A percentile compares a stretch with the other conserved stretches of the same genome.
These are phyloP conservation scores for Celoporthe dispersa DNA, from an alignment of 2,329 filamentous ascomycete species.

Conservation along the genomic window DNA sequence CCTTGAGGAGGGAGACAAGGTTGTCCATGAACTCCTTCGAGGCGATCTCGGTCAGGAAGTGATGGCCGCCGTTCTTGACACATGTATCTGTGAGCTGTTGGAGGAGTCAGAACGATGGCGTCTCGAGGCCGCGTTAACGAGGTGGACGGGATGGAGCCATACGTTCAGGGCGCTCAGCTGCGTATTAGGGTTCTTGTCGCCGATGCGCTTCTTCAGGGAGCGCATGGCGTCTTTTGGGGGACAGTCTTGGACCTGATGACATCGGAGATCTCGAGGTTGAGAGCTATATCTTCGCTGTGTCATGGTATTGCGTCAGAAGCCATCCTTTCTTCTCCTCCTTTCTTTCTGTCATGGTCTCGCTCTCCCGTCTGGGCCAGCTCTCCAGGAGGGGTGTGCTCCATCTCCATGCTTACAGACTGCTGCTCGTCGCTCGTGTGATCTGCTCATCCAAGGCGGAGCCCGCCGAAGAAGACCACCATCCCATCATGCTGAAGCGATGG, in stretches of 20 bases:
- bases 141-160: constrained; percentile 36
- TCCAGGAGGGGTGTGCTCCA: constrained; percentile 10
- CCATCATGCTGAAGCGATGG: constrained; percentile 66
- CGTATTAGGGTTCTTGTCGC: constrained; percentile 96
- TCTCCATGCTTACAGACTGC: constrained; percentile 74
- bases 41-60: constrained; percentile 94
- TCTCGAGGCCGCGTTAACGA: not conserved
- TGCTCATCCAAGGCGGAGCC: constrained; percentile 95
- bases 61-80: constrained; percentile 95
- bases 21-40: constrained; percentile 99
- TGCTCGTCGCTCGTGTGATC: constrained; percentile 92
- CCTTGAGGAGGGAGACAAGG: constrained; percentile 84
- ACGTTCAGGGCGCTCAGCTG: constrained; percentile 95
- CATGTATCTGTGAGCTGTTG: constrained; percentile 89
- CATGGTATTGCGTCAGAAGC: constrained; percentile 30
- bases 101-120: constrained; percentile 5
- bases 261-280: constrained; percentile 98
- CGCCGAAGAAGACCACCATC: constrained; percentile 93
- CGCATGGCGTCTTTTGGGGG: constrained; percentile 97
- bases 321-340: not conserved
- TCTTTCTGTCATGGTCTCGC: not conserved
- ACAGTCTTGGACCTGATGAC: constrained; percentile 96
- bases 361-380: not conserved
- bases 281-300: constrained; percentile 86
- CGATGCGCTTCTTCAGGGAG: constrained; percentile 89